Conservation (phyloP, 495 filamentous ascomycete species). For the Sabuloglossum arenarium region DNA sequence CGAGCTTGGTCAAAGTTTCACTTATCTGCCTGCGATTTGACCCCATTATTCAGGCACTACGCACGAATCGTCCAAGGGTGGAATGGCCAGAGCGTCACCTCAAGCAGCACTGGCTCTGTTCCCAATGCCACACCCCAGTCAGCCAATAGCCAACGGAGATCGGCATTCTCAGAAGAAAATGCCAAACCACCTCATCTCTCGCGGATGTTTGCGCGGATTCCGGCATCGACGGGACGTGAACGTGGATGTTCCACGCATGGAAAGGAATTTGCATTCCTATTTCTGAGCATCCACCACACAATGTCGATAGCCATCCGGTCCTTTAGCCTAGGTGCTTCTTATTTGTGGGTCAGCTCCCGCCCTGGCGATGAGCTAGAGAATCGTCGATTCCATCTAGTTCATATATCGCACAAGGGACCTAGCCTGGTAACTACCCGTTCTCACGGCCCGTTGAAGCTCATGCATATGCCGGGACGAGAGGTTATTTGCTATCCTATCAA, state of each 20-base stretch:
- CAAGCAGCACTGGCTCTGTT: neutral
- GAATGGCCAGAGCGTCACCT: neutral
- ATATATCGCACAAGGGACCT: neutral
- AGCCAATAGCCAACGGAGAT: constrained; percentile 1
- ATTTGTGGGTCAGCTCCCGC: neutral
- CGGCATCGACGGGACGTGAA: neutral
- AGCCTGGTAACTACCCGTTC: neutral
- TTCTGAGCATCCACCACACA: neutral
- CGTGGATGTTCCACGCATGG: constrained; percentile 1
- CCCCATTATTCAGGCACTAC: neutral
- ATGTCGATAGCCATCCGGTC: neutral
- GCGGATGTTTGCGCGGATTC: constrained; percentile 2
- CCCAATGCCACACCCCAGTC: neutral
- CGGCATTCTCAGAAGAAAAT: neutral
- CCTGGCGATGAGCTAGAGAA: neutral
- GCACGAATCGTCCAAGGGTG: neutral
- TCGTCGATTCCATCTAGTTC: neutral
- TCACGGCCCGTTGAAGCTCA: constrained; percentile 1
- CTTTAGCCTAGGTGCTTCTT: neutral
- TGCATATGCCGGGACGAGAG: constrained; percentile 1
- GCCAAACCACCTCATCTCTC: neutral
- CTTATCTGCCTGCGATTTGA: neutral
- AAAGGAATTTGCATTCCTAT: neutral
- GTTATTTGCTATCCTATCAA: constrained; percentile 1
- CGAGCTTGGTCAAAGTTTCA: neutral